A percentile compares a stretch with the other conserved stretches of the same genome.
Conservation (phyloP, 768 basidiomycete genomes). For the Suillus subaureus region DNA sequence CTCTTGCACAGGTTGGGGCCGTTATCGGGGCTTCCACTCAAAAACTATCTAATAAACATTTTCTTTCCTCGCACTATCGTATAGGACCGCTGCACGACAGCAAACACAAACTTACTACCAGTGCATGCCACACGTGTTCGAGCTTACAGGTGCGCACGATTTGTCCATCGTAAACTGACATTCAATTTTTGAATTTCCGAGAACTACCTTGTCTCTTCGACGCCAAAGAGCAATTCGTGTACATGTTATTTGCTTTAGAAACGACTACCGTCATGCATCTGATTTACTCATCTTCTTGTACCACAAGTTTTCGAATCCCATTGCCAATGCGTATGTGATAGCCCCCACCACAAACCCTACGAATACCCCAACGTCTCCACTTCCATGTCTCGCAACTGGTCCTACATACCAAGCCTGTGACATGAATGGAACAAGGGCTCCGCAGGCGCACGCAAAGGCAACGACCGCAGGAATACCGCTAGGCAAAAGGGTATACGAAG, state of each 20-base stretch:
- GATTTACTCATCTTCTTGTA: slow-evolving; percentile 5
- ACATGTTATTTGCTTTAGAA: background rate
- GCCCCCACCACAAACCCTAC: slow-evolving; percentile 37
- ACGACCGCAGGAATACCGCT: slow-evolving; percentile 42
- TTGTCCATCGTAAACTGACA: too few relatives aligned
- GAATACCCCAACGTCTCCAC: slow-evolving; percentile 53
- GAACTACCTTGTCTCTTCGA: background rate
- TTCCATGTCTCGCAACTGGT: slow-evolving; percentile 44
- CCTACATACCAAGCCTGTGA: slow-evolving; percentile 55
- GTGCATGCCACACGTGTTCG: too few relatives aligned
- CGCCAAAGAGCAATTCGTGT: background rate
- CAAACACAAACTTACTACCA: too few relatives aligned
- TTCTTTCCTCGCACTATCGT: too few relatives aligned
- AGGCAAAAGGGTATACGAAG: slow-evolving; percentile 39
- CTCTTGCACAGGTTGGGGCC: too few relatives aligned
- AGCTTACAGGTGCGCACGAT: too few relatives aligned
- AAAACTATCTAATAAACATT: too few relatives aligned
- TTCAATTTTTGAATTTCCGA: too few relatives aligned
- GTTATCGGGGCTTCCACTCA: too few relatives aligned
- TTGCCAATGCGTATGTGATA: slow-evolving; percentile 33
- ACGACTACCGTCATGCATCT: background rate
- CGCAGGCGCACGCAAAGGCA: slow-evolving; percentile 42
- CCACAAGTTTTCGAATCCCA: slow-evolving; percentile 31
- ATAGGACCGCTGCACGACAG: too few relatives aligned
- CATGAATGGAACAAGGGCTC: slow-evolving; percentile 49